A percentile compares a stretch with the other conserved stretches of the same genome.
phyloP scores from a whole-genome alignment of 176 grass and related monocot genomes.

The Oryza longistaminata region DNA sequence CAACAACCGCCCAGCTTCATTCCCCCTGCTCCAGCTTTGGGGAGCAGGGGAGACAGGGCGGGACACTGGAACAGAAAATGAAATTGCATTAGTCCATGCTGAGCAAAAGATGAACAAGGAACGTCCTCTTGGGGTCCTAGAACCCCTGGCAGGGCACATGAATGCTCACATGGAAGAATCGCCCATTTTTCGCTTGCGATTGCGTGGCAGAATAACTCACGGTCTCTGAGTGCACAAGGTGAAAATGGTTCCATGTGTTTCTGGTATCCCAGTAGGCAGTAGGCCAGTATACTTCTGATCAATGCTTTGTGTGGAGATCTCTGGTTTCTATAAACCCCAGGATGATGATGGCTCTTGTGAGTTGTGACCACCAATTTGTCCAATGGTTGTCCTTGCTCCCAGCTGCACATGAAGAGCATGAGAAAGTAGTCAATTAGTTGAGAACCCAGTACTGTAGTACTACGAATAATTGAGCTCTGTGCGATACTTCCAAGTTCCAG shows the following conservation, averaged over 20 bases:
- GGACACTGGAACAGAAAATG: neutral
- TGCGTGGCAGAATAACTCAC: neutral
- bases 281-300: too few species aligned
- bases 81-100: neutral
- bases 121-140: neutral
- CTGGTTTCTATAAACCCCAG: neutral
- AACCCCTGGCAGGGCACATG: neutral
- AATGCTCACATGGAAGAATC: neutral
- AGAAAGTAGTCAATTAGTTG: conserved; percentile 21
- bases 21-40: conserved; percentile 9
- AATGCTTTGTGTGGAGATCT: neutral
- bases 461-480: neutral
- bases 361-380: conserved; percentile 1
- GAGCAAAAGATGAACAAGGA: neutral
- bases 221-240: too few species aligned
- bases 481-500: conserved; percentile 15
- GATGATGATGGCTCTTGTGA: neutral
- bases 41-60: neutral
- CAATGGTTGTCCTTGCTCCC: conserved; percentile 15
- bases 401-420: conserved; percentile 1
- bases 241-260: neutral
- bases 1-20: neutral
- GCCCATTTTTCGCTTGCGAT: neutral
- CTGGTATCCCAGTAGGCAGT: too few species aligned
- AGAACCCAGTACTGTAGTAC: neutral